These are phyloP conservation scores for Trametes versicolor DNA, from an alignment of 1,284 basidiomycete genomes.

Conservation along the genomic window DNA sequence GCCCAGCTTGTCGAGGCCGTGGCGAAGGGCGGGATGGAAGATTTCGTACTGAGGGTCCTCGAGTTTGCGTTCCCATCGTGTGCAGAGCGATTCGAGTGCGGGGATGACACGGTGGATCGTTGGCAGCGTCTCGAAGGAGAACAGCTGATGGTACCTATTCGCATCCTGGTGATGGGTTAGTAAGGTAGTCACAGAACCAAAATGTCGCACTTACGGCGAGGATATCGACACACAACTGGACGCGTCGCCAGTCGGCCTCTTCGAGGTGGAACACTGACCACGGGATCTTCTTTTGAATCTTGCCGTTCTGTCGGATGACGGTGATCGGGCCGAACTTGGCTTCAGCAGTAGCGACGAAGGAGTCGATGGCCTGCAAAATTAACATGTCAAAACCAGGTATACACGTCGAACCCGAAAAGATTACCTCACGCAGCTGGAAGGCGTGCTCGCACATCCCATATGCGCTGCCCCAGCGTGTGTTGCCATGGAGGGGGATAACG, in stretches of 20 bases:
- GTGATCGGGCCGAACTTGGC: slow-evolving; percentile 42
- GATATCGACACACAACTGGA: slow-evolving; percentile 23
- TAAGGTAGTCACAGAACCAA: background rate
- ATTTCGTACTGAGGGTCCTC: slow-evolving; percentile 23
- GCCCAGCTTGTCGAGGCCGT: slow-evolving; percentile 35
- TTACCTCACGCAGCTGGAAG: slow-evolving; percentile 9
- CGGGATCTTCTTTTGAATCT: slow-evolving; percentile 40
- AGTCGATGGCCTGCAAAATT: slow-evolving; percentile 31
- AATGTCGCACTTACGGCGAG: slow-evolving; percentile 5
- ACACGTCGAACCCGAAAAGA: too few species aligned
- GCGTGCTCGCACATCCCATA: slow-evolving; percentile 10
- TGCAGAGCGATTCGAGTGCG: slow-evolving; percentile 36
- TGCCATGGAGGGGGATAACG: slow-evolving; percentile 17
- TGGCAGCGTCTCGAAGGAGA: slow-evolving; percentile 1
- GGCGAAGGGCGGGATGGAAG: slow-evolving; percentile 31
- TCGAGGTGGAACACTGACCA: slow-evolving; percentile 39
- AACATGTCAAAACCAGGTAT: too few species aligned
- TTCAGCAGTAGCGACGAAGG: slow-evolving; percentile 36
- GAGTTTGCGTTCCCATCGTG: slow-evolving; percentile 37
- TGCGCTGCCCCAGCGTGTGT: slow-evolving; percentile 18
- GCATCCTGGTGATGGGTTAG: slow-evolving; percentile 8
- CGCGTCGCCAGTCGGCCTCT: slow-evolving; percentile 36
- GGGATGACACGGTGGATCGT: slow-evolving; percentile 36
- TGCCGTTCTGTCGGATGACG: slow-evolving; percentile 26
- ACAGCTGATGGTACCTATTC: slow-evolving; percentile 12